Percentiles rank a stretch among this genome's conserved stretches.
Conservation (phyloP, 768 basidiomycete genomes). For the Auricularia sp. region DNA sequence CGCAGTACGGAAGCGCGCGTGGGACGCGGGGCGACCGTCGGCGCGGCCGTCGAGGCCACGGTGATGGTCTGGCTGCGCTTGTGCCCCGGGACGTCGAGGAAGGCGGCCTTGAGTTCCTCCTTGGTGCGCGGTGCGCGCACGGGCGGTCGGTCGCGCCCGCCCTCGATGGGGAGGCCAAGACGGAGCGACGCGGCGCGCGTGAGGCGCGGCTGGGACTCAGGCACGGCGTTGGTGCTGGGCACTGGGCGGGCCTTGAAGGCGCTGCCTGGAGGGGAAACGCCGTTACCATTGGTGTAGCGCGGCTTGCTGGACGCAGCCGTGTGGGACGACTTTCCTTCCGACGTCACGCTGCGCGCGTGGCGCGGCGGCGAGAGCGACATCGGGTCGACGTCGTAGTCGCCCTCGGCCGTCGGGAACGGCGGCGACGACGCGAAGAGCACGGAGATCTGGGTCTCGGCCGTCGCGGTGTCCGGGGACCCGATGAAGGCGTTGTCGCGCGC, state of each 20-base stretch:
- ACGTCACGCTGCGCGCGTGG: neutral
- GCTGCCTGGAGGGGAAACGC: slow-evolving; percentile 28
- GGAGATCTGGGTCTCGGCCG: slow-evolving; percentile 71
- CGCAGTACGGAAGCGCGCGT: slow-evolving; percentile 68
- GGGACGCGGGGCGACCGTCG: slow-evolving; percentile 67
- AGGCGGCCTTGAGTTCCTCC: slow-evolving; percentile 4
- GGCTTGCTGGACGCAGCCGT: neutral
- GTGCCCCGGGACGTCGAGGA: slow-evolving; percentile 13
- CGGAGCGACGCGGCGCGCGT: slow-evolving; percentile 12
- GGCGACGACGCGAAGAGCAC: slow-evolving; percentile 76
- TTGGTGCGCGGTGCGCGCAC: neutral
- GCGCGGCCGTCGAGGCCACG: slow-evolving; percentile 25
- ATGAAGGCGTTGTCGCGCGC: slow-evolving; percentile 54
- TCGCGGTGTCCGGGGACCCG: slow-evolving; percentile 53
- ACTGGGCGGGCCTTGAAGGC: slow-evolving; percentile 58
- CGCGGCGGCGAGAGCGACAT: slow-evolving; percentile 34
- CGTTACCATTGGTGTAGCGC: neutral
- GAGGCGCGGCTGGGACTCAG: slow-evolving; percentile 10
- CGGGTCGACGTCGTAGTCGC: slow-evolving; percentile 24
- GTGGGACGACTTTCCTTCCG: neutral
- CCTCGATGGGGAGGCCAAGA: slow-evolving; percentile 4
- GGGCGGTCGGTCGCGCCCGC: neutral
- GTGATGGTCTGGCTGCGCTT: slow-evolving; percentile 11
- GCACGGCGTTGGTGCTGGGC: slow-evolving; percentile 41
- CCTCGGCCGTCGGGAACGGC: slow-evolving; percentile 59